Percentiles rank a stretch among this genome's conserved stretches.
Evolutionary conservation across 1,139 yeast genomes (phyloP).

Genomic region (Candida gigantensis): DNA sequence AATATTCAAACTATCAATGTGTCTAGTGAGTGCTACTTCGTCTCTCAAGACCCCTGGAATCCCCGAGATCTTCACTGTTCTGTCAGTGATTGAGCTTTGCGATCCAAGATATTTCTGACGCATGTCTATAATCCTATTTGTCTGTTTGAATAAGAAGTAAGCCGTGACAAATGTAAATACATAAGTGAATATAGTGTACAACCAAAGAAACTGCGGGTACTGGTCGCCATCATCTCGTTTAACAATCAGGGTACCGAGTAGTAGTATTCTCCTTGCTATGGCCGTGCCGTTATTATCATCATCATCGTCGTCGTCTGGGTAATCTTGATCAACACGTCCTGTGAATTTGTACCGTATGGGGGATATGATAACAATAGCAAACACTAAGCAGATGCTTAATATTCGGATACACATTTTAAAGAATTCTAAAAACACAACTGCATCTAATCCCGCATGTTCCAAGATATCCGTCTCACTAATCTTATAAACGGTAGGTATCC

Average conservation of each 20-base stretch:
- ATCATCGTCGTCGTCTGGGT: constrained; percentile 47
- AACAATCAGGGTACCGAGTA: not conserved
- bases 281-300: constrained; percentile 9
- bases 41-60: constrained; percentile 76
- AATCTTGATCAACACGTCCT: constrained; percentile 60
- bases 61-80: constrained; percentile 48
- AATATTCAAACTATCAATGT: constrained; percentile 74
- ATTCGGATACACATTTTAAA: constrained; percentile 75
- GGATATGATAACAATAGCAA: constrained; percentile 67
- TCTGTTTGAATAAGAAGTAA: constrained; percentile 36
- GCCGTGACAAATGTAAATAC: constrained; percentile 39
- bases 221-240: constrained; percentile 1
- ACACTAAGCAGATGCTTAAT: constrained; percentile 55
- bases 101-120: constrained; percentile 45
- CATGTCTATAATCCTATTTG: constrained; percentile 38
- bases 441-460: constrained; percentile 91
- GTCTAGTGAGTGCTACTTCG: constrained; percentile 65
- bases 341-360: constrained; percentile 74
- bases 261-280: not conserved
- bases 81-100: constrained; percentile 47
- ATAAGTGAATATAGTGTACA: constrained; percentile 45
- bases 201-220: constrained; percentile 35
- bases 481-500: constrained; percentile 68
- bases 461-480: constrained; percentile 76
- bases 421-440: constrained; percentile 81